Evolutionary conservation across 2,329 filamentous ascomycete genomes (phyloP), one percentile per base, ranked within the genome.

Genomic region (Cladophialophora immunda): DNA sequence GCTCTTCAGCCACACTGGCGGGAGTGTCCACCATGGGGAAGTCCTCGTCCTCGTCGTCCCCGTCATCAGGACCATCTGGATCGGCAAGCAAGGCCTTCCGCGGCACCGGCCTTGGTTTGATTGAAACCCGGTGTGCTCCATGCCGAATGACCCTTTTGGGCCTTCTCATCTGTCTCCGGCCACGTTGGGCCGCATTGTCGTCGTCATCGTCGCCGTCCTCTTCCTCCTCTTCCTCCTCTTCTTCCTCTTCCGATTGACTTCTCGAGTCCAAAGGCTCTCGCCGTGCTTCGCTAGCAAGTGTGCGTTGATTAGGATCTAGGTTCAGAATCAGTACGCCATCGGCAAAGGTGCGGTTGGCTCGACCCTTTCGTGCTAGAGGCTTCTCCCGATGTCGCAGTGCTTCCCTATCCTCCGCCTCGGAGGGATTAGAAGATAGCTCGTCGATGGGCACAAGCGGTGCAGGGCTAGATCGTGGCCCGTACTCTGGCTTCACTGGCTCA

Each of bases 251-350:
- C 1, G 79, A 80, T 25, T 83, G 81, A 50, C 78, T 80, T 29
- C 75, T 76, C 2, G 78, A 79, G 45, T 78, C 77, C 56, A 91
- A 80, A 25, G 86, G 82, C 70, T 83, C 76, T 68, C 81, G 79
- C 69, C 83, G 85, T 65, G 87, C 90, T 74, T 80, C 76, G 70
- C 79, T 80, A 65, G 89, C 89, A 74, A 92, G 85, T 58, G 93
- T 89, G 58, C 86, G 88, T 71, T 83, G 82, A 74, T 88, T 87
- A 74, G 88, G 87, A 75, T 83, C 86, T 81, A 94, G 84, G 76
- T 84, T 82, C 65, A 81, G 79, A 69, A 94, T 84, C 77, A 94
- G 83, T 70, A 92, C 88, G 72, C 83, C 86, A 84, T 91, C 88
- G 73, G 86, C 87, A 75, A 86, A 86, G 68, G 75, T 76, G 60